Evolutionary conservation across 768 basidiomycete species (phyloP).

Genomic region (Leccinum variicolor): DNA sequence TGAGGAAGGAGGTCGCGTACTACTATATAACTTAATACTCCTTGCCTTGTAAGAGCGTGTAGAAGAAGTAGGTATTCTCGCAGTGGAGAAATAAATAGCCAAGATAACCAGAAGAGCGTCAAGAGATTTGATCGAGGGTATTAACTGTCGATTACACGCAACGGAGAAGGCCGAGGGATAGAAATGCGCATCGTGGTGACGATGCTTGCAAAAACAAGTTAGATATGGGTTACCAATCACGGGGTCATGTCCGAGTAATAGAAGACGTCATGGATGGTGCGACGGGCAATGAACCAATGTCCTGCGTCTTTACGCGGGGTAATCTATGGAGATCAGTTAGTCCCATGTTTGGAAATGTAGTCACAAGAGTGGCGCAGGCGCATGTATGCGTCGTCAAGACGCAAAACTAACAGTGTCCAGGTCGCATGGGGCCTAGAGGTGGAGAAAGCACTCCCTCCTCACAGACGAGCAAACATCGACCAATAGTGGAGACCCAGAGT

Average conservation of each 20-base stretch:
- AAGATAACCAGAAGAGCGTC: background rate
- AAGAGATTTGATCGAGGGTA: background rate
- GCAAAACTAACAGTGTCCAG: background rate
- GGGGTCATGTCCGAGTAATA: constrained; percentile 14
- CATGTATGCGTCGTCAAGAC: background rate
- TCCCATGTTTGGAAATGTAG: background rate
- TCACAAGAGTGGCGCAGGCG: background rate
- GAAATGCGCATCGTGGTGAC: background rate
- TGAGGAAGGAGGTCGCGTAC: background rate
- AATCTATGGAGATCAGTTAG: constrained; percentile 16
- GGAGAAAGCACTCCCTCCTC: background rate
- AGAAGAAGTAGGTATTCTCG: background rate
- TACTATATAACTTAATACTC: background rate
- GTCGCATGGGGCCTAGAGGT: background rate
- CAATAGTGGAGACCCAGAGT: background rate
- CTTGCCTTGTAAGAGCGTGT: background rate
- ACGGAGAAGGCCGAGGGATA: background rate
- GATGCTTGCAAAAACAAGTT: background rate
- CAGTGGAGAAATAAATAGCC: background rate
- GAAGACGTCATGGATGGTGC: constrained; percentile 10
- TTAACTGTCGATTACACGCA: background rate
- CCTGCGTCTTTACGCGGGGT: constrained; percentile 8
- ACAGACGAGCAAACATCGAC: background rate
- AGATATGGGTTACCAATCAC: background rate
- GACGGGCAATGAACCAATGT: constrained; percentile 10